Evolutionary conservation across 1,284 basidiomycete species (phyloP).

Genomic region (Anthracocystis walkeri): DNA sequence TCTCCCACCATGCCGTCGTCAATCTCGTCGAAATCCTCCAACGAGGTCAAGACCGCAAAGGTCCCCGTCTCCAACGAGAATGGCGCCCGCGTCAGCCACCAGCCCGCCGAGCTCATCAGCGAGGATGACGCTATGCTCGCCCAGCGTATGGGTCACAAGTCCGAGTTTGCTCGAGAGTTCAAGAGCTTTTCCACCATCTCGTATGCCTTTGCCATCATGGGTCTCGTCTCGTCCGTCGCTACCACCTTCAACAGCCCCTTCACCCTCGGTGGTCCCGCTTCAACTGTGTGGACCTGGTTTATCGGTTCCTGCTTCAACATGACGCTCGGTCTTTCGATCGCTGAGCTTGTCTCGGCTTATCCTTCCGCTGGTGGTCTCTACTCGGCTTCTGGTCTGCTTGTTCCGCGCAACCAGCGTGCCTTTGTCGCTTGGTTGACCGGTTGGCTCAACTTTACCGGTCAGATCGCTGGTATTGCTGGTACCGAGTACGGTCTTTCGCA

Average conservation of each 20-base stretch:
- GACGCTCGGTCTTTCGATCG: slow-evolving; percentile 65
- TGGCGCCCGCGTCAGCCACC: slow-evolving; percentile 51
- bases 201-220: slow-evolving; percentile 68
- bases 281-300: slow-evolving; percentile 67
- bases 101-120: slow-evolving; percentile 43
- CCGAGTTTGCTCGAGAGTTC: slow-evolving; percentile 68
- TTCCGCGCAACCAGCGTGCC: slow-evolving; percentile 61
- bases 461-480: slow-evolving; percentile 83
- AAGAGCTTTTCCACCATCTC: slow-evolving; percentile 68
- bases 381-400: slow-evolving; percentile 70
- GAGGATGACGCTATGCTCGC: slow-evolving; percentile 66
- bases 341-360: slow-evolving; percentile 75
- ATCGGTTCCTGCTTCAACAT: slow-evolving; percentile 68
- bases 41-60: slow-evolving; percentile 39
- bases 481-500: slow-evolving; percentile 88
- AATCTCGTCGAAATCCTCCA: slow-evolving; percentile 46
- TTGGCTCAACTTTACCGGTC: slow-evolving; percentile 83
- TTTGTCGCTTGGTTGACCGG: slow-evolving; percentile 78
- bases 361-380: slow-evolving; percentile 85
- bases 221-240: slow-evolving; percentile 67
- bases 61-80: slow-evolving; percentile 28
- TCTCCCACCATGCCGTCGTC: slow-evolving; percentile 36
- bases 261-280: slow-evolving; percentile 60
- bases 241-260: slow-evolving; percentile 69
- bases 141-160: slow-evolving; percentile 62